Evolutionary conservation across 2,329 filamentous ascomycete genomes (phyloP).

Genomic region (Ambrosiella cleistominuta): DNA sequence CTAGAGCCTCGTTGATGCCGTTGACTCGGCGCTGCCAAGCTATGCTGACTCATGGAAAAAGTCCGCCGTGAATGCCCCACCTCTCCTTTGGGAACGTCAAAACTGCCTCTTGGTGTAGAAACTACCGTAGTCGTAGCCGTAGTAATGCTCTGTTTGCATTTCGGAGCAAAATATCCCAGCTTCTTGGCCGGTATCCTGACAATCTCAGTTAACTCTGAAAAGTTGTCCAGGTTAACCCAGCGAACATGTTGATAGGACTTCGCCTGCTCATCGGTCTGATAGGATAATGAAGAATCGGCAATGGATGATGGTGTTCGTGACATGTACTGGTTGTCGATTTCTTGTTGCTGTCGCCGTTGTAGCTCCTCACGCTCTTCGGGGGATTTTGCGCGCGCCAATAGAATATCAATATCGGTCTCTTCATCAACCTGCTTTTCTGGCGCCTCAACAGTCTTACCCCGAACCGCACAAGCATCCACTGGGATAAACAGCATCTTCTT

Average conservation of each 20-base stretch:
- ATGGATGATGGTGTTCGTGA: not conserved
- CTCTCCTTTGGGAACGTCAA: conserved; percentile 32
- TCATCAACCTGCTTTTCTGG: conserved; percentile 19
- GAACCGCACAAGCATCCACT: conserved; percentile 74
- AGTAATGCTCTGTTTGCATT: conserved; percentile 64
- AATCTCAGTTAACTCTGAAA: conserved; percentile 58
- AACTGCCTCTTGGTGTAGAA: conserved; percentile 49
- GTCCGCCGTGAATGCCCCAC: not conserved
- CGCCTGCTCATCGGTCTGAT: conserved; percentile 23
- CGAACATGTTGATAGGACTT: conserved; percentile 70
- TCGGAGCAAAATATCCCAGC: conserved; percentile 81
- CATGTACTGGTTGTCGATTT: conserved; percentile 10
- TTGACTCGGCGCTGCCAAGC: not conserved
- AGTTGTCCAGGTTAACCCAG: conserved; percentile 67
- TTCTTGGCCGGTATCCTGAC: conserved; percentile 63
- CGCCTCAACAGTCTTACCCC: conserved; percentile 50
- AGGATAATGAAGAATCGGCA: not conserved
- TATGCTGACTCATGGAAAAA: not conserved
- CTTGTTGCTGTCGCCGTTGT: conserved; percentile 6
- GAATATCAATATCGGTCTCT: not conserved
- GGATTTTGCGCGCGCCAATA: not conserved
- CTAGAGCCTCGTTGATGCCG: conserved; percentile 3
- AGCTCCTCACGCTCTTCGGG: conserved; percentile 6
- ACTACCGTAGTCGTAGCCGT: conserved; percentile 38
- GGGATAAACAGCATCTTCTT: conserved; percentile 69